Percentiles rank a stretch among this genome's conserved stretches.
Evolutionary conservation across 208 protist genomes (phyloP).

Genomic region (Trypanosoma caninum): DNA sequence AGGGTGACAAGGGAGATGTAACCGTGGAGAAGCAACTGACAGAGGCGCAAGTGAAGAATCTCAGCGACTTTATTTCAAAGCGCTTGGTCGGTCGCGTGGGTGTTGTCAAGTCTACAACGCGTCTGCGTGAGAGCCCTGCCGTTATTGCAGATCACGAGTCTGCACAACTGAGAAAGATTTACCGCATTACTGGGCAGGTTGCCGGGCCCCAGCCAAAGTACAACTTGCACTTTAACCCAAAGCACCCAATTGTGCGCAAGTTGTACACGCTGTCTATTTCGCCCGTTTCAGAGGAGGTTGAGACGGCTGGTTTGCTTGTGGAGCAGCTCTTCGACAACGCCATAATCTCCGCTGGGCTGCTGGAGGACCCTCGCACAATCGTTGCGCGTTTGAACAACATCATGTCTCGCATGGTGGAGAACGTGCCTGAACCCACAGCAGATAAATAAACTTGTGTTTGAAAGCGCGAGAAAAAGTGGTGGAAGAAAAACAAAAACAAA

Average conservation of each 20-base stretch:
- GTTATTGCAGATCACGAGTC: conserved; percentile 91
- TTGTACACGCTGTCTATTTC: conserved; percentile 87
- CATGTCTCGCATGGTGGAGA: conserved; percentile 90
- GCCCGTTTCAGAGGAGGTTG: conserved; percentile 60
- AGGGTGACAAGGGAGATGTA: conserved; percentile 81
- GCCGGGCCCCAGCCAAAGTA: conserved; percentile 87
- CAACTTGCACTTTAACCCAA: conserved; percentile 92
- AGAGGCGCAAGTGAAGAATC: conserved; percentile 79
- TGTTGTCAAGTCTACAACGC: conserved; percentile 79
- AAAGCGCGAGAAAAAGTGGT: background rate
- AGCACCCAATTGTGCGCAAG: conserved; percentile 90
- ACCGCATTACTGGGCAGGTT: conserved; percentile 81
- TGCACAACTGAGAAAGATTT: conserved; percentile 91
- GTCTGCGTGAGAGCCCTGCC: conserved; percentile 86
- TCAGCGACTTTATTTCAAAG: conserved; percentile 88
- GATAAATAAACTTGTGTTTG: conserved; percentile 53
- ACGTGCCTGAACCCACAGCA: conserved; percentile 76
- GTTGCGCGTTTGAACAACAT: conserved; percentile 88
- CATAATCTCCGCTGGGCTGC: conserved; percentile 86
- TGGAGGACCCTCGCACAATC: conserved; percentile 92
- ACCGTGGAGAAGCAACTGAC: conserved; percentile 84
- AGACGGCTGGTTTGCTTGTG: conserved; percentile 79
- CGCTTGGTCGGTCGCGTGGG: conserved; percentile 82
- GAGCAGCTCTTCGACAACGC: conserved; percentile 95
- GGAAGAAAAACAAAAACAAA: conserved; percentile 1